Percentiles rank a stretch among this genome's conserved stretches.
Evolutionary conservation across 768 basidiomycete species (phyloP).

Genomic region (Hygrophorus pudorinus): DNA sequence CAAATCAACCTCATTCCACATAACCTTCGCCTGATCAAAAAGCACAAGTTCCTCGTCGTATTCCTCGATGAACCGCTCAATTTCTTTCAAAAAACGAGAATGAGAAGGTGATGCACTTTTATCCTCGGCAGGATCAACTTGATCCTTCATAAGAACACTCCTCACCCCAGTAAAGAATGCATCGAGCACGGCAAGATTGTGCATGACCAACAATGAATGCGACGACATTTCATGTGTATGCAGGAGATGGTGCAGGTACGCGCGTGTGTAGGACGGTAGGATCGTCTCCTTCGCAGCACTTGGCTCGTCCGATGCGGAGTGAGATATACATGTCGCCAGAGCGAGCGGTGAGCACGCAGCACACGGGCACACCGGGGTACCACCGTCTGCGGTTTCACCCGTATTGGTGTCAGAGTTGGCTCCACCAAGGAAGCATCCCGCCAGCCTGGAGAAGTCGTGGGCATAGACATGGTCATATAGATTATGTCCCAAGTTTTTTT

Average conservation of each 20-base stretch:
- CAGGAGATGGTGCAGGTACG: conserved; percentile 78
- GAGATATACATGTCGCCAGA: conserved; percentile 26
- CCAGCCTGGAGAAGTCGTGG: conserved; percentile 48
- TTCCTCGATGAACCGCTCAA: conserved; percentile 33
- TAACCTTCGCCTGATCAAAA: conserved; percentile 39
- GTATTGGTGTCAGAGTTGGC: conserved; percentile 9
- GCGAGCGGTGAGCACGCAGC: conserved; percentile 43
- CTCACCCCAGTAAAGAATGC: conserved; percentile 57
- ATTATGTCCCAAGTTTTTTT: conserved; percentile 56
- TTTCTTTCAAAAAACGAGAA: conserved; percentile 31
- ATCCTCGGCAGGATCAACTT: too few species aligned
- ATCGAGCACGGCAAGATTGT: conserved; percentile 64
- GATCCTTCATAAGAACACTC: conserved; percentile 12
- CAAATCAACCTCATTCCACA: conserved; percentile 59
- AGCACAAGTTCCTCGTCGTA: conserved; percentile 43
- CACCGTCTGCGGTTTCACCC: not conserved
- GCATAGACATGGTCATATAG: conserved; percentile 52
- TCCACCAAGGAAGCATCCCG: conserved; percentile 27
- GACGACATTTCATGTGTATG: conserved; percentile 89
- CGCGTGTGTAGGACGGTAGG: conserved; percentile 32
- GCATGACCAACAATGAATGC: conserved; percentile 62
- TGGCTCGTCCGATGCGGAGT: conserved; percentile 20
- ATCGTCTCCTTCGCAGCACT: not conserved
- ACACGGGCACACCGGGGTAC: conserved; percentile 33
- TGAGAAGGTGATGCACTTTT: conserved; percentile 2